Conservation (phyloP, 352 stramenopile genomes). For the Aphanomyces cochlioides region DNA sequence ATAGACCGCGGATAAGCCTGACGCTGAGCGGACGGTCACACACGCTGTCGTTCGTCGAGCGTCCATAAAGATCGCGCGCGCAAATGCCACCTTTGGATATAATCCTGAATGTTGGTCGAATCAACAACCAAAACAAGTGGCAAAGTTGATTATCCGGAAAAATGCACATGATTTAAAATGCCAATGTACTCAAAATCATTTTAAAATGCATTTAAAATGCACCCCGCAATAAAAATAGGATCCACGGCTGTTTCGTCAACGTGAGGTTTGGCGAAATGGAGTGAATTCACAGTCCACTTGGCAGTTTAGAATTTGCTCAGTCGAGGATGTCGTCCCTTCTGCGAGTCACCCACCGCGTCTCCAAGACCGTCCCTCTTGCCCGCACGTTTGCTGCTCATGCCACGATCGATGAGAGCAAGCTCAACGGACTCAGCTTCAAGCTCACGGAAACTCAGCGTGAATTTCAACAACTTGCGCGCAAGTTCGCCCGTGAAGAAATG, state of each 20-base stretch:
- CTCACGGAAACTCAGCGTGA: constrained; percentile 84
- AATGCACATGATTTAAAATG: too few species aligned
- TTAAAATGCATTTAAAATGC: background rate
- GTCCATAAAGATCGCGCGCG: constrained; percentile 10
- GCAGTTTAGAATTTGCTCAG: too few species aligned
- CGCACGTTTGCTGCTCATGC: constrained; percentile 26
- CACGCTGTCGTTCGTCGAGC: background rate
- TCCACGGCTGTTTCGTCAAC: constrained; percentile 25
- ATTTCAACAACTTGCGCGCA: constrained; percentile 79
- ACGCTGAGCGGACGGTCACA: constrained; percentile 14
- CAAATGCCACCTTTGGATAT: too few species aligned
- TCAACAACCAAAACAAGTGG: too few species aligned
- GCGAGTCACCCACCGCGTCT: background rate
- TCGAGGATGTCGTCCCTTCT: constrained; percentile 7
- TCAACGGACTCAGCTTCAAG: constrained; percentile 45
- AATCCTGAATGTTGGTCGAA: too few species aligned
- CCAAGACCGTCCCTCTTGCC: background rate
- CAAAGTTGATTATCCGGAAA: too few species aligned
- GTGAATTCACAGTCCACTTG: too few species aligned
- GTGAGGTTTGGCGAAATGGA: background rate
- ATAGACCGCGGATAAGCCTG: constrained; percentile 8
- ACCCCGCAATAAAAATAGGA: background rate
- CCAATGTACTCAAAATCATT: too few species aligned
- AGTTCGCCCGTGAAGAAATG: constrained; percentile 89
- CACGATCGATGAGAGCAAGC: constrained; percentile 25